Conservation (phyloP, 2,329 filamentous ascomycete species). For the Mycosphaerella arachidis region DNA sequence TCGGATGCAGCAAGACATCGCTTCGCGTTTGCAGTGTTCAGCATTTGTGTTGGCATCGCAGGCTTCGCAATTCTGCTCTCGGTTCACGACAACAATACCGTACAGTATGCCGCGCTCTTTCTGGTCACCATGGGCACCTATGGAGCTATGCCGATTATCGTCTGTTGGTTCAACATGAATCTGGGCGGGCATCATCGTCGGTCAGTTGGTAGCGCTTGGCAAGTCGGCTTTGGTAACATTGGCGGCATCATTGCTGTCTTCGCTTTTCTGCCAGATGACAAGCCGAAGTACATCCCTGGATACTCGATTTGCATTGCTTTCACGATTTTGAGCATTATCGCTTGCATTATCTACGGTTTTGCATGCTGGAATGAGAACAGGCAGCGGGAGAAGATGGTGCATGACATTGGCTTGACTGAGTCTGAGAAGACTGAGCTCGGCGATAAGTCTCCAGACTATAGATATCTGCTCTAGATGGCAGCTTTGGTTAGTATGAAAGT, state of each 20-base stretch:
- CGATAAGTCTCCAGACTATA: constrained; percentile 56
- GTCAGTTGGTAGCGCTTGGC: constrained; percentile 47
- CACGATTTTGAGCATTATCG: constrained; percentile 60
- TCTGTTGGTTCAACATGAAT: constrained; percentile 55
- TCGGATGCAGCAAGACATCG: constrained; percentile 72
- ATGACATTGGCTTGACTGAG: constrained; percentile 51
- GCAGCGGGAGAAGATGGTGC: constrained; percentile 47
- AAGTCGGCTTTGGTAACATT: constrained; percentile 48
- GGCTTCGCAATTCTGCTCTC: constrained; percentile 72
- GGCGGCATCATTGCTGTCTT: constrained; percentile 51
- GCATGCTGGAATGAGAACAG: constrained; percentile 59
- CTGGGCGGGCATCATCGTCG: constrained; percentile 49
- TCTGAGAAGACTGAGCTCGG: constrained; percentile 59
- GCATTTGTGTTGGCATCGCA: constrained; percentile 63
- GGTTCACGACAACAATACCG: constrained; percentile 61
- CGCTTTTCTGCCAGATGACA: constrained; percentile 53
- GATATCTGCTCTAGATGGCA: constrained; percentile 50
- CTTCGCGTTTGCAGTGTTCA: constrained; percentile 65
- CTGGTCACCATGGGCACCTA: constrained; percentile 67
- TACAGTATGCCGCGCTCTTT: constrained; percentile 78
- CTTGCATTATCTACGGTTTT: constrained; percentile 57
- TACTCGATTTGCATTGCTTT: constrained; percentile 76
- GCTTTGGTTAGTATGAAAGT: background rate
- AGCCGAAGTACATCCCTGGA: constrained; percentile 64
- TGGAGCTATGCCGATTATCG: constrained; percentile 74